Evolutionary conservation across 306 rosid genomes (phyloP).

Genomic region (Fragaria iinumae): DNA sequence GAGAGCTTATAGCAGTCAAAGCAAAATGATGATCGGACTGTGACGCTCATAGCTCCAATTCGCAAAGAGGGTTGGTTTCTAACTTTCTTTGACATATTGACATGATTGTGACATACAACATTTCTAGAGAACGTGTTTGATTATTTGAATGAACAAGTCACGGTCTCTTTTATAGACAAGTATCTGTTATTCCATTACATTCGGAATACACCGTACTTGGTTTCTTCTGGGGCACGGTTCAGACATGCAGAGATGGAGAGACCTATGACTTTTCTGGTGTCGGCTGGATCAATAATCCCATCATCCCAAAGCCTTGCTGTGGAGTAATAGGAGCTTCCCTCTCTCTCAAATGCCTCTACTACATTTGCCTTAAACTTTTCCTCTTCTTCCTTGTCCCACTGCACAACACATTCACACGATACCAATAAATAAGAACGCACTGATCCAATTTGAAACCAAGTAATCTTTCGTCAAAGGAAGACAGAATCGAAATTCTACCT

Average conservation of each 20-base stretch:
- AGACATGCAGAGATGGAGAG: slow-evolving; percentile 72
- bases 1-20: not conserved
- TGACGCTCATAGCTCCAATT: not conserved
- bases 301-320: slow-evolving; percentile 97
- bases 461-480: not conserved
- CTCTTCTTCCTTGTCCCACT: slow-evolving; percentile 93
- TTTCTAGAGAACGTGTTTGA: slow-evolving; percentile 1
- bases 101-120: not conserved
- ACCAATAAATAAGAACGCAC: slow-evolving; percentile 21
- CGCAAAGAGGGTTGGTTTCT: not conserved
- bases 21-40: not conserved
- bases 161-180: slow-evolving; percentile 18
- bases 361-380: slow-evolving; percentile 73
- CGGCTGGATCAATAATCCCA: slow-evolving; percentile 95
- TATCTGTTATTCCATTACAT: slow-evolving; percentile 42
- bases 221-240: slow-evolving; percentile 61
- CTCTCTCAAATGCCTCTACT: slow-evolving; percentile 75
- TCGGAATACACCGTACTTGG: slow-evolving; percentile 90
- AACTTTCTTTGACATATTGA: not conserved
- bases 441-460: not conserved
- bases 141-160: slow-evolving; percentile 12
- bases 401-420: slow-evolving; percentile 12
- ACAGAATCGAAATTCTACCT: slow-evolving; percentile 39
- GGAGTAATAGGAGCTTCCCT: slow-evolving; percentile 89
- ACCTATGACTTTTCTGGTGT: slow-evolving; percentile 77